These are phyloP conservation scores for Suhomyces guaymorum DNA, from an alignment of 1,139 yeast genomes.

Conservation along the genomic window DNA sequence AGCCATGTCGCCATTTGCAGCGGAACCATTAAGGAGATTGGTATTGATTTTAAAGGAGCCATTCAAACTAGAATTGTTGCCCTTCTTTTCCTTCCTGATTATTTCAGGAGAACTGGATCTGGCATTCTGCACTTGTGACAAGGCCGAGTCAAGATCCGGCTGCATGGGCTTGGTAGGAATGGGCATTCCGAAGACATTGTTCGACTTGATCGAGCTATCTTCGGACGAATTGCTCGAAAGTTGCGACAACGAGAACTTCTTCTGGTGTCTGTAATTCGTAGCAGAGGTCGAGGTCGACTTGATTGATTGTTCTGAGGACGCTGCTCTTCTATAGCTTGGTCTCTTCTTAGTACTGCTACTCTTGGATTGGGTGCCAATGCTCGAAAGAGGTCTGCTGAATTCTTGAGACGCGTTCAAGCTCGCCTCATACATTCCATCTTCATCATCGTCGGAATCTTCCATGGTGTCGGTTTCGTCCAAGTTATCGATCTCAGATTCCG, in stretches of 20 bases:
- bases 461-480: slow-evolving; percentile 49
- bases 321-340: slow-evolving; percentile 36
- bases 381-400: slow-evolving; percentile 5
- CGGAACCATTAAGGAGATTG: slow-evolving; percentile 1
- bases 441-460: slow-evolving; percentile 43
- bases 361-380: slow-evolving; percentile 1
- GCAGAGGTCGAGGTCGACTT: slow-evolving; percentile 35
- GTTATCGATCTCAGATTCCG: slow-evolving; percentile 47
- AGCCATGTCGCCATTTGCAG: slow-evolving; percentile 2
- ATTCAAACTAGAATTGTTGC: slow-evolving; percentile 12
- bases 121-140: slow-evolving; percentile 16
- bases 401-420: slow-evolving; percentile 34
- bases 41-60: not conserved
- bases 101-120: slow-evolving; percentile 25
- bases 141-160: slow-evolving; percentile 13
- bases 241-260: slow-evolving; percentile 34
- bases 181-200: slow-evolving; percentile 19
- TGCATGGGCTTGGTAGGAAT: slow-evolving; percentile 15
- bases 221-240: slow-evolving; percentile 45
- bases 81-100: slow-evolving; percentile 18
- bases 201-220: slow-evolving; percentile 27
- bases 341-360: slow-evolving; percentile 20
- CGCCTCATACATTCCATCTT: slow-evolving; percentile 36
- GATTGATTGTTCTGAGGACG: slow-evolving; percentile 43
- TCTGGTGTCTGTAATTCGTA: slow-evolving; percentile 23